Percentiles rank a stretch among this genome's conserved stretches.
These are phyloP conservation scores for Yamadazyma ubonensis DNA, from an alignment of 805 yeast genomes.

Conservation along the genomic window DNA sequence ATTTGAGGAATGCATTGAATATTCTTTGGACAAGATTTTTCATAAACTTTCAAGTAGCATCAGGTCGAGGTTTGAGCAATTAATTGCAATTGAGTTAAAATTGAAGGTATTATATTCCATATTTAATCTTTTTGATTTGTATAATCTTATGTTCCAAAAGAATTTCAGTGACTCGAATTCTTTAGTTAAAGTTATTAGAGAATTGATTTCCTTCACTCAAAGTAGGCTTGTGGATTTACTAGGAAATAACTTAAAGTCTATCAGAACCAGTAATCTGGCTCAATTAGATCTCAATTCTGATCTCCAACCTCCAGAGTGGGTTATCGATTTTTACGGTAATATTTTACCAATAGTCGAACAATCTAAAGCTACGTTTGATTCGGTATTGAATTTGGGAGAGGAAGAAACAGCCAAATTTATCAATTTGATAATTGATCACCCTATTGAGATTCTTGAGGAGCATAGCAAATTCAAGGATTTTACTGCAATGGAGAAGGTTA, in stretches of 20 bases:
- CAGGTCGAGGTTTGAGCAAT: conserved; percentile 64
- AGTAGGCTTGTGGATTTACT: conserved; percentile 26
- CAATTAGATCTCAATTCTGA: conserved; percentile 48
- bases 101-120: conserved; percentile 56
- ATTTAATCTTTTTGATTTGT: conserved; percentile 63
- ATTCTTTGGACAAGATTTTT: conserved; percentile 32
- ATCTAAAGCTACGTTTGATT: conserved; percentile 23
- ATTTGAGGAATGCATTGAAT: background rate
- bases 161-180: conserved; percentile 22
- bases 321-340: conserved; percentile 61
- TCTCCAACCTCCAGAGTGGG: conserved; percentile 82
- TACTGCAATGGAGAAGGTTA: conserved; percentile 32
- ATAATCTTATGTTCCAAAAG: conserved; percentile 65
- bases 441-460: conserved; percentile 38
- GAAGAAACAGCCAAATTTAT: conserved; percentile 38
- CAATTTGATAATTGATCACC: conserved; percentile 45
- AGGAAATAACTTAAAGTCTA: conserved; percentile 30
- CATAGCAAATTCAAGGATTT: conserved; percentile 32
- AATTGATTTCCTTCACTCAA: conserved; percentile 26
- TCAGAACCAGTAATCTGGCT: conserved; percentile 36
- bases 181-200: conserved; percentile 21
- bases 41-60: conserved; percentile 57
- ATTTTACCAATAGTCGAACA: conserved; percentile 57
- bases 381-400: conserved; percentile 42
- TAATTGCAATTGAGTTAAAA: conserved; percentile 62